These are phyloP conservation scores for Scolecobasidium constrictum DNA, from an alignment of 2,329 filamentous ascomycete species.

Conservation along the genomic window DNA sequence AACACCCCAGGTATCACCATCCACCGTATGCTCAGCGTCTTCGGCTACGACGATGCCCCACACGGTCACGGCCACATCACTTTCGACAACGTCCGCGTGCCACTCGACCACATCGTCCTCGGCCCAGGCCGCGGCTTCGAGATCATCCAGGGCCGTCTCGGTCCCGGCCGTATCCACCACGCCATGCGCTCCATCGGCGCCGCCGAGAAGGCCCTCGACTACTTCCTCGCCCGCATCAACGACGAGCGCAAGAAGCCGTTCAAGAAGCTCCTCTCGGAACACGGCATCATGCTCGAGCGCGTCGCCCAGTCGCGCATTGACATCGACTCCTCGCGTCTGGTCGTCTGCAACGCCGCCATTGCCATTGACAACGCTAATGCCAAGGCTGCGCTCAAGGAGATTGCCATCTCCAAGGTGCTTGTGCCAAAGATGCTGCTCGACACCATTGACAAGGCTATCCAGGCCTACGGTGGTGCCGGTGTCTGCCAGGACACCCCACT, in stretches of 20 bases:
- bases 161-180: slow-evolving; percentile 93
- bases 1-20: slow-evolving; percentile 78
- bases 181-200: slow-evolving; percentile 92
- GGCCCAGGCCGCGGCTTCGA: slow-evolving; percentile 93
- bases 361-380: slow-evolving; percentile 85
- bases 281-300: slow-evolving; percentile 92
- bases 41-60: slow-evolving; percentile 95
- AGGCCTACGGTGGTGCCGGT: slow-evolving; percentile 83
- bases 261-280: slow-evolving; percentile 73
- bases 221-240: slow-evolving; percentile 88
- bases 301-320: slow-evolving; percentile 87
- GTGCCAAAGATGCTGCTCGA: slow-evolving; percentile 71
- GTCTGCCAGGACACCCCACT: slow-evolving; percentile 92
- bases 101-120: slow-evolving; percentile 72
- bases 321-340: slow-evolving; percentile 80
- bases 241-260: slow-evolving; percentile 86
- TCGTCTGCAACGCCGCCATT: slow-evolving; percentile 89
- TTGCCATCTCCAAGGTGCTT: slow-evolving; percentile 89
- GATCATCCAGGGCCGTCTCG: slow-evolving; percentile 94
- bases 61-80: slow-evolving; percentile 91
- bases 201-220: slow-evolving; percentile 82
- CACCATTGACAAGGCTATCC: slow-evolving; percentile 89
- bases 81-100: slow-evolving; percentile 85
- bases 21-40: slow-evolving; percentile 85
- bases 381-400: slow-evolving; percentile 84